phyloP scores from a whole-genome alignment of 2,329 filamentous ascomycete species.

The Cylindrodendrum hubeiense region DNA sequence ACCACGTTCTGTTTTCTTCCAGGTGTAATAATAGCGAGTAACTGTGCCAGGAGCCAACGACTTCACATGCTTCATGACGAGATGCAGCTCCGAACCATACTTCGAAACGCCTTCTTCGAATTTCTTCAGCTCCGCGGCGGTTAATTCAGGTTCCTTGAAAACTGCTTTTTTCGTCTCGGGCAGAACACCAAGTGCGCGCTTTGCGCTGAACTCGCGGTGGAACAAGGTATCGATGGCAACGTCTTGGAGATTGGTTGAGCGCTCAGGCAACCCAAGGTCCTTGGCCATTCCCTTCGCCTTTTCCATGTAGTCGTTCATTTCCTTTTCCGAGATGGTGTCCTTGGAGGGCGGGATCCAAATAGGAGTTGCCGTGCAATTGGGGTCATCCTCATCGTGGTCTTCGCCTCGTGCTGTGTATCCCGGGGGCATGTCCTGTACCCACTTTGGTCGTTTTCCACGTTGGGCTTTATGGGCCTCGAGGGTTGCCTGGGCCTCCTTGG shows the following conservation, averaged over 20 bases:
- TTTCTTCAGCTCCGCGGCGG: constrained; percentile 82
- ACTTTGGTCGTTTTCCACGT: constrained; percentile 87
- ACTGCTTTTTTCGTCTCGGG: constrained; percentile 75
- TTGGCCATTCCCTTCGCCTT: constrained; percentile 74
- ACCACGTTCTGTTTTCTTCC: constrained; percentile 94
- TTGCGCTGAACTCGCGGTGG: constrained; percentile 76
- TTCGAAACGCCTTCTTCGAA: constrained; percentile 94
- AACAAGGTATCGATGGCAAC: constrained; percentile 82
- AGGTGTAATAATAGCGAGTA: constrained; percentile 95
- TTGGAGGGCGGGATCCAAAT: constrained; percentile 82
- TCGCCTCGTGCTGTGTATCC: constrained; percentile 90
- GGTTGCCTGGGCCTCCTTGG: constrained; percentile 83
- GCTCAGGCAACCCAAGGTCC: constrained; percentile 76
- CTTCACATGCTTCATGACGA: constrained; percentile 87
- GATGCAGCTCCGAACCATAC: constrained; percentile 89
- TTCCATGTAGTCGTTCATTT: constrained; percentile 83
- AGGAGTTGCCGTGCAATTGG: constrained; percentile 79
- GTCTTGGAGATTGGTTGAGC: constrained; percentile 89
- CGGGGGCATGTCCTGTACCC: constrained; percentile 90
- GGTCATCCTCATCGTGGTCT: constrained; percentile 78
- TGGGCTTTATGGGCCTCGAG: constrained; percentile 85
- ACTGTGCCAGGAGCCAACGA: constrained; percentile 83
- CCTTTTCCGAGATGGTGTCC: constrained; percentile 62
- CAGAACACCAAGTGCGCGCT: constrained; percentile 78
- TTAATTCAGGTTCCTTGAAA: constrained; percentile 88